These are phyloP conservation scores for Tuber borchii DNA, from an alignment of 495 filamentous ascomycete species.

Conservation along the genomic window DNA sequence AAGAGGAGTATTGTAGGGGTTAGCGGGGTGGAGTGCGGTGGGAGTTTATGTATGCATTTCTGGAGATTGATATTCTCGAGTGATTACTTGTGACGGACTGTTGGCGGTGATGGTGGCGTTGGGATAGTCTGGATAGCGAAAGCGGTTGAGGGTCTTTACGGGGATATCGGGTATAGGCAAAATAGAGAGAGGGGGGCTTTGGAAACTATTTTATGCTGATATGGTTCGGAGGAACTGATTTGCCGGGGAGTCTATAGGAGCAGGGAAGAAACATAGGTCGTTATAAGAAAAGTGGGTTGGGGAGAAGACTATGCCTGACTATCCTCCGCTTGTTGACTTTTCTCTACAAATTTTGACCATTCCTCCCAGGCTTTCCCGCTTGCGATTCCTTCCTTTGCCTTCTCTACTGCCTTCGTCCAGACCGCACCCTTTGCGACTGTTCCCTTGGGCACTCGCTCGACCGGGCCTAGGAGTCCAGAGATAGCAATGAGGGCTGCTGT, in stretches of 20 bases:
- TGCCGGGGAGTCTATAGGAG: not conserved
- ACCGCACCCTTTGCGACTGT: constrained; percentile 68
- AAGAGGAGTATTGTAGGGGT: not conserved
- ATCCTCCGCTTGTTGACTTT: constrained; percentile 36
- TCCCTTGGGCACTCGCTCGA: constrained; percentile 57
- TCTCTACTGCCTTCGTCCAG: constrained; percentile 87
- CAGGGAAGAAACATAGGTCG: not conserved
- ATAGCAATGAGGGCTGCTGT: constrained; percentile 79
- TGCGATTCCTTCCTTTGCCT: constrained; percentile 73
- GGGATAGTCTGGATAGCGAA: not conserved
- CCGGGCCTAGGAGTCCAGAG: constrained; percentile 70
- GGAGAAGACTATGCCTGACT: not conserved
- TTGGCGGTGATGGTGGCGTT: not conserved
- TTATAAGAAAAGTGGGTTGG: not conserved
- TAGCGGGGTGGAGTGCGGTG: not conserved
- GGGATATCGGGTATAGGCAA: not conserved
- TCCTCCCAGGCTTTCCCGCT: constrained; percentile 72
- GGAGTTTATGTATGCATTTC: not conserved
- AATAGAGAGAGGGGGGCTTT: not conserved
- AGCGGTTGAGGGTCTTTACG: not conserved
- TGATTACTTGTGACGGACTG: not conserved
- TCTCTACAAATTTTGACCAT: constrained; percentile 63
- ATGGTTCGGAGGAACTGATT: not conserved
- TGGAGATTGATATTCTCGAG: not conserved
- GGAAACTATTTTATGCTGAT: not conserved